A percentile compares a stretch with the other conserved stretches of the same genome.
Evolutionary conservation across 352 stramenopile species (phyloP).

Genomic region (Globisporangium ultimum): DNA sequence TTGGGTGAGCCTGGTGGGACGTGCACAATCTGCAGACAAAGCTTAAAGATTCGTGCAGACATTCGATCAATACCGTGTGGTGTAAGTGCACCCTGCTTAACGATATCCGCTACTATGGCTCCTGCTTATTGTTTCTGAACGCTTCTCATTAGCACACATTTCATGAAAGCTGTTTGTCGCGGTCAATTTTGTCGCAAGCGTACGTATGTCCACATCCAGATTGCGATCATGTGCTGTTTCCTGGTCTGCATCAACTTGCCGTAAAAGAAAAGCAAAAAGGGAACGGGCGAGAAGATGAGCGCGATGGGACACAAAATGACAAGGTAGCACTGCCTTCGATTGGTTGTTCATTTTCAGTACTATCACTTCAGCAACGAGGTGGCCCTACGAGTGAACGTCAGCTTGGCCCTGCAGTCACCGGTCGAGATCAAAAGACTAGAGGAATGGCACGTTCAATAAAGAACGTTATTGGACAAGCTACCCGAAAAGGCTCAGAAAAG

Average conservation of each 20-base stretch:
- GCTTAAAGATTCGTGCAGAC: conserved; percentile 51
- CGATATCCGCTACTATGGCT: too few relatives aligned
- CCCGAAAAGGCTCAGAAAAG: not conserved
- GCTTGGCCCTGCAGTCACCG: not conserved
- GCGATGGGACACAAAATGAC: not conserved
- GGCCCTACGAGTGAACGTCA: not conserved
- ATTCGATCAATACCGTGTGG: conserved; percentile 50
- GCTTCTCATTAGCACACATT: conserved; percentile 50
- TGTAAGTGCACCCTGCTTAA: conserved; percentile 21
- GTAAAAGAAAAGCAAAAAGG: conserved; percentile 13
- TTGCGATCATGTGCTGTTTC: conserved; percentile 55
- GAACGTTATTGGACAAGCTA: not conserved
- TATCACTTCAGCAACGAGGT: conserved; percentile 15
- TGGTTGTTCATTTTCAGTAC: conserved; percentile 13
- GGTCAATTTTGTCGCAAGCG: conserved; percentile 61
- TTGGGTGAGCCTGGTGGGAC: conserved; percentile 32
- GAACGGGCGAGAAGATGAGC: not conserved
- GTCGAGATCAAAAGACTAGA: not conserved
- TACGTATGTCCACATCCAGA: conserved; percentile 50
- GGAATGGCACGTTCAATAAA: not conserved
- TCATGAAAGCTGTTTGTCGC: conserved; percentile 70
- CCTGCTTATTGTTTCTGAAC: too few relatives aligned
- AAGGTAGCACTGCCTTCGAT: conserved; percentile 4
- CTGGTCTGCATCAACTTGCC: conserved; percentile 45
- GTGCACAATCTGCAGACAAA: conserved; percentile 62